Percentiles rank a stretch among this genome's conserved stretches.
These are phyloP conservation scores for Scheffersomyces cryptocercus DNA, from an alignment of 1,139 yeast genomes.

Conservation along the genomic window DNA sequence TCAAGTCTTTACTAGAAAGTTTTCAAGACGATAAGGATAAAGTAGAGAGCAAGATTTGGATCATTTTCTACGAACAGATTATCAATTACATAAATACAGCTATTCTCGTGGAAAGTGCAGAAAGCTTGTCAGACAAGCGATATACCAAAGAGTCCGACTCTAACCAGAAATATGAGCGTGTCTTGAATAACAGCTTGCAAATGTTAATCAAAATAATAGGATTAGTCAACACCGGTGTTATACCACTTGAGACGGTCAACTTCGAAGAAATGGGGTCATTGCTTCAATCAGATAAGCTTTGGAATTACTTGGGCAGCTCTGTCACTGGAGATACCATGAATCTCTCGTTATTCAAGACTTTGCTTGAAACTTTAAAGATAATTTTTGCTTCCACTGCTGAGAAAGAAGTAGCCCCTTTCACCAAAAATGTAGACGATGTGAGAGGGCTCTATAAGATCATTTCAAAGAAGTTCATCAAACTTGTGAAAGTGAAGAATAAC, in stretches of 20 bases:
- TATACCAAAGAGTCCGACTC: conserved; percentile 70
- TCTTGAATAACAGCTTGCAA: conserved; percentile 52
- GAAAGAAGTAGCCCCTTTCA: conserved; percentile 11
- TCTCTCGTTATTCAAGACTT: conserved; percentile 47
- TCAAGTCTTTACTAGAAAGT: conserved; percentile 46
- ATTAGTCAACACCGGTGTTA: conserved; percentile 16
- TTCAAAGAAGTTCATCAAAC: conserved; percentile 53
- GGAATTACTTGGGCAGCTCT: conserved; percentile 40
- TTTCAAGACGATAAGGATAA: conserved; percentile 62
- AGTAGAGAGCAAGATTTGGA: conserved; percentile 57
- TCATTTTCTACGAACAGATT: conserved; percentile 55
- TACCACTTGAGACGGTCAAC: conserved; percentile 4
- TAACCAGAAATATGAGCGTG: conserved; percentile 63
- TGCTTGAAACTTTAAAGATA: conserved; percentile 36
- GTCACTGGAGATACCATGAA: conserved; percentile 31
- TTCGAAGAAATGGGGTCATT: conserved; percentile 26
- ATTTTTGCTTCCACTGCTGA: conserved; percentile 13
- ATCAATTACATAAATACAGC: conserved; percentile 55
- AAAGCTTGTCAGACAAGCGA: conserved; percentile 74
- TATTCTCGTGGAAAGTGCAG: conserved; percentile 56
- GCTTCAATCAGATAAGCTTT: conserved; percentile 40
- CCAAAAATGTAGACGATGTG: conserved; percentile 16
- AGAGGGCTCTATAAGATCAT: conserved; percentile 42
- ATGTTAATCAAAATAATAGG: conserved; percentile 46
- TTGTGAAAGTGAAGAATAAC: conserved; percentile 42